Percentiles rank a stretch among this genome's conserved stretches.
Conservation (phyloP, 2,329 filamentous ascomycete species). For the Colletotrichum falcatum region DNA sequence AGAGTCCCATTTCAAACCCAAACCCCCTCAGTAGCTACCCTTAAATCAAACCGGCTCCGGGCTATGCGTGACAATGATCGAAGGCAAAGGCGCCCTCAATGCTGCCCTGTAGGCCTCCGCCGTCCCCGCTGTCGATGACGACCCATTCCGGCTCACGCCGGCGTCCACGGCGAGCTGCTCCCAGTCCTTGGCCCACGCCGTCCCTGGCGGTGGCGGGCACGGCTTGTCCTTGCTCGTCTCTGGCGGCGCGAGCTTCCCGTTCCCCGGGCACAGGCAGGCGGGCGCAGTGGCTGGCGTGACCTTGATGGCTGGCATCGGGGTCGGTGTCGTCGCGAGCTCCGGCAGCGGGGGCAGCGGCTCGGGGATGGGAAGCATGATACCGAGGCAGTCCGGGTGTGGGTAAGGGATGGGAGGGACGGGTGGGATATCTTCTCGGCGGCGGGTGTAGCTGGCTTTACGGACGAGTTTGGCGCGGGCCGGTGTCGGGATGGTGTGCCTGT, state of each 20-base stretch:
- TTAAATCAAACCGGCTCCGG: slow-evolving; percentile 23
- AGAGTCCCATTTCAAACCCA: too few relatives aligned
- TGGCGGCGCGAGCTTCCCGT: slow-evolving; percentile 21
- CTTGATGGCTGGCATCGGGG: slow-evolving; percentile 9
- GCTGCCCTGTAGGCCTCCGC: not conserved
- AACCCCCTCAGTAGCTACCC: too few relatives aligned
- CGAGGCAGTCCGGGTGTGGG: slow-evolving; percentile 37
- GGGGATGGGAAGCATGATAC: slow-evolving; percentile 35
- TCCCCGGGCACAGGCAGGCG: slow-evolving; percentile 38
- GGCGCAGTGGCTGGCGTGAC: slow-evolving; percentile 25
- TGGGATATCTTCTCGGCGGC: slow-evolving; percentile 9
- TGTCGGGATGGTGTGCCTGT: slow-evolving; percentile 32
- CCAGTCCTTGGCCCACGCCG: slow-evolving; percentile 42
- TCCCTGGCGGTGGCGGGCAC: slow-evolving; percentile 39
- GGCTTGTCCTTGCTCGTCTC: slow-evolving; percentile 21
- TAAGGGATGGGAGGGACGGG: slow-evolving; percentile 26
- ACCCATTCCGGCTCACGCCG: slow-evolving; percentile 36
- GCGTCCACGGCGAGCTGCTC: slow-evolving; percentile 40
- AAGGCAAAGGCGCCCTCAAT: slow-evolving; percentile 34
- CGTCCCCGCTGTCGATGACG: slow-evolving; percentile 25
- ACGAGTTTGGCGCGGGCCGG: slow-evolving; percentile 28
- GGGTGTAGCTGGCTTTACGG: slow-evolving; percentile 32
- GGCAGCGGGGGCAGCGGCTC: slow-evolving; percentile 36
- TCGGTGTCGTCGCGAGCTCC: slow-evolving; percentile 25
- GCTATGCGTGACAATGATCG: slow-evolving; percentile 39